Conservation (phyloP, 257 asterid species). For the Nicotiana knightiana region DNA sequence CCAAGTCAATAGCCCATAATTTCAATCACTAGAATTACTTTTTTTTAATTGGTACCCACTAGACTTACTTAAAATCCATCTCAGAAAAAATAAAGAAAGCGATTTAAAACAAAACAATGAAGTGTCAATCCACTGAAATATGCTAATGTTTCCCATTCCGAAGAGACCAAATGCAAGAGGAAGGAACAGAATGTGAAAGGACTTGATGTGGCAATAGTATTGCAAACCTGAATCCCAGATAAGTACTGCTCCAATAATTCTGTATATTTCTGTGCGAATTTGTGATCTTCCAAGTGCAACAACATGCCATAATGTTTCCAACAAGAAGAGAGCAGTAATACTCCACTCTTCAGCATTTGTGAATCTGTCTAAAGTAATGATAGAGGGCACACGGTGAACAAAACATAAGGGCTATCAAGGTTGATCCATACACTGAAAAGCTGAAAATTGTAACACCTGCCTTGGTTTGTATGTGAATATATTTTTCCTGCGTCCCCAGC, state of each 20-base stretch:
- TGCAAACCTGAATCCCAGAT: constrained; percentile 78
- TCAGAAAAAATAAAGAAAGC: not conserved
- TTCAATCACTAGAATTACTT: no score
- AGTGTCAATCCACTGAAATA: not conserved
- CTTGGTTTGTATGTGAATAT: constrained; percentile 42
- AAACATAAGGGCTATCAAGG: constrained; percentile 9
- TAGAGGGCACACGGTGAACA: constrained; percentile 16
- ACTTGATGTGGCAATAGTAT: constrained; percentile 9
- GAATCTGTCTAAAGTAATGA: constrained; percentile 40
- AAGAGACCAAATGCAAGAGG: constrained; percentile 6
- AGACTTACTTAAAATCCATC: not conserved
- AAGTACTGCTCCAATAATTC: constrained; percentile 66
- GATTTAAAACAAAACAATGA: not conserved
- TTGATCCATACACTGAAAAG: constrained; percentile 7
- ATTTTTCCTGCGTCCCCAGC: constrained; percentile 44
- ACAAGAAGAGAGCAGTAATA: constrained; percentile 78
- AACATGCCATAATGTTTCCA: constrained; percentile 94
- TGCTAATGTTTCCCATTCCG: not conserved
- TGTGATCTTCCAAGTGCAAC: constrained; percentile 56
- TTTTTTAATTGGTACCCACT: not conserved
- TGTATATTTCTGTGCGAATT: constrained; percentile 47
- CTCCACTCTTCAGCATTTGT: constrained; percentile 54
- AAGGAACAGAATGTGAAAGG: not conserved
- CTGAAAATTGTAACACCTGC: constrained; percentile 45
- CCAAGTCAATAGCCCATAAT: not conserved